Evolutionary conservation across 768 basidiomycete genomes (phyloP).

Genomic region (Boletus pseudopeckii): DNA sequence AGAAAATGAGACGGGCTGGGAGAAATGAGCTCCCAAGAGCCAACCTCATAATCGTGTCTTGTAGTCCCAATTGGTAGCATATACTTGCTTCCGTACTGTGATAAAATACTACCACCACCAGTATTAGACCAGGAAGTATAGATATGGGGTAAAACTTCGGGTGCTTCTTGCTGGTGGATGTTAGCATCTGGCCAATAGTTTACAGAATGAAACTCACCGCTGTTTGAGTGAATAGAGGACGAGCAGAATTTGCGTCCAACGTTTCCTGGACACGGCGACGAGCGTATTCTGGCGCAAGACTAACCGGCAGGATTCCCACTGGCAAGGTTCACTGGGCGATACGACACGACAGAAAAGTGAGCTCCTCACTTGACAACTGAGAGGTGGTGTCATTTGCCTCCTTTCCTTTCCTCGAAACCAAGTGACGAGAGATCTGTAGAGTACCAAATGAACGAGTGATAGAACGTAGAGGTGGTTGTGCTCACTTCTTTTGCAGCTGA

Average conservation of each 20-base stretch:
- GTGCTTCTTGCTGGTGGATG: slow-evolving; percentile 42
- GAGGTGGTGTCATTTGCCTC: background rate
- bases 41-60: slow-evolving; percentile 63
- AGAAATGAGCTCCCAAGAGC: slow-evolving; percentile 7
- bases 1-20: slow-evolving; percentile 4
- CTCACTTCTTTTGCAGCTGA: slow-evolving; percentile 49
- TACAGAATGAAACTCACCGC: slow-evolving; percentile 40
- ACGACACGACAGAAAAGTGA: background rate
- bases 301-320: slow-evolving; percentile 11
- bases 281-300: slow-evolving; percentile 44
- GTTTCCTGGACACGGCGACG: slow-evolving; percentile 60
- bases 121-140: slow-evolving; percentile 65
- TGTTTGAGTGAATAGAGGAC: slow-evolving; percentile 59
- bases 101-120: slow-evolving; percentile 59
- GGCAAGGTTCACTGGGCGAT: background rate
- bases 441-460: background rate
- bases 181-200: slow-evolving; percentile 1
- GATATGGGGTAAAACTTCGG: slow-evolving; percentile 80
- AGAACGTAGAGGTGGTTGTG: background rate
- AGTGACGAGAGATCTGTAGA: slow-evolving; percentile 16
- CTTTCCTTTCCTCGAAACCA: background rate
- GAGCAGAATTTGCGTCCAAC: slow-evolving; percentile 57
- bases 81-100: slow-evolving; percentile 73
- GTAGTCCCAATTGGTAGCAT: slow-evolving; percentile 81
- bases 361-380: slow-evolving; percentile 8